A percentile compares a stretch with the other conserved stretches of the same genome.
Conservation (phyloP, 148 eudicot genomes). For the Camellia japonica region DNA sequence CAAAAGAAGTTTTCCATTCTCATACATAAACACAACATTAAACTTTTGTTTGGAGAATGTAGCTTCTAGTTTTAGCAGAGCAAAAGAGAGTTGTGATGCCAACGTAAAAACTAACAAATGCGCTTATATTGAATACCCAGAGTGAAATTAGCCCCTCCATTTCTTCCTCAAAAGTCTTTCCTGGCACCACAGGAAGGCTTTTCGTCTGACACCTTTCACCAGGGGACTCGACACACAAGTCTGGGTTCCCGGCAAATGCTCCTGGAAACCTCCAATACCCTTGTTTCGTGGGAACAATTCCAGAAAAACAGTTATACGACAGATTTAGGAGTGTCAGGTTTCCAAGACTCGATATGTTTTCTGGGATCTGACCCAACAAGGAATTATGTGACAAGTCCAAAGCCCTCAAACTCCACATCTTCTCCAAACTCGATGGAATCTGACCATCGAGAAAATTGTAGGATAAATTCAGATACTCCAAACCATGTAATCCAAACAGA, state of each 20-base stretch:
- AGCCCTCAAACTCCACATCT: conserved; percentile 63
- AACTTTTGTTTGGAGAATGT: conserved; percentile 54
- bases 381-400: conserved; percentile 87
- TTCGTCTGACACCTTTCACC: conserved; percentile 51
- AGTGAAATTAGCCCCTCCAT: conserved; percentile 59
- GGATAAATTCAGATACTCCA: conserved; percentile 77
- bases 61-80: conserved; percentile 58
- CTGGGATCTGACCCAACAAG: conserved; percentile 64
- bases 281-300: conserved; percentile 53
- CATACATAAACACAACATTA: conserved; percentile 20
- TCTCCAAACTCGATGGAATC: conserved; percentile 53
- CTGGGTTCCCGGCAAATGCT: conserved; percentile 81
- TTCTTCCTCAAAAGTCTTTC: conserved; percentile 46
- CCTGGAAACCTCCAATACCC: conserved; percentile 76
- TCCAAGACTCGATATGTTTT: conserved; percentile 61
- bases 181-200: conserved; percentile 42
- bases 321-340: conserved; percentile 59
- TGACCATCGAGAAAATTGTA: conserved; percentile 62
- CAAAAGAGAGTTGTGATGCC: conserved; percentile 67
- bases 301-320: conserved; percentile 73
- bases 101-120: conserved; percentile 68
- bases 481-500: conserved; percentile 63
- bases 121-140: conserved; percentile 69
- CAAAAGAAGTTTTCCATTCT: conserved; percentile 15
- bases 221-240: conserved; percentile 63